Conservation (phyloP, 352 stramenopile genomes). For the Phytophthora hybrid region DNA sequence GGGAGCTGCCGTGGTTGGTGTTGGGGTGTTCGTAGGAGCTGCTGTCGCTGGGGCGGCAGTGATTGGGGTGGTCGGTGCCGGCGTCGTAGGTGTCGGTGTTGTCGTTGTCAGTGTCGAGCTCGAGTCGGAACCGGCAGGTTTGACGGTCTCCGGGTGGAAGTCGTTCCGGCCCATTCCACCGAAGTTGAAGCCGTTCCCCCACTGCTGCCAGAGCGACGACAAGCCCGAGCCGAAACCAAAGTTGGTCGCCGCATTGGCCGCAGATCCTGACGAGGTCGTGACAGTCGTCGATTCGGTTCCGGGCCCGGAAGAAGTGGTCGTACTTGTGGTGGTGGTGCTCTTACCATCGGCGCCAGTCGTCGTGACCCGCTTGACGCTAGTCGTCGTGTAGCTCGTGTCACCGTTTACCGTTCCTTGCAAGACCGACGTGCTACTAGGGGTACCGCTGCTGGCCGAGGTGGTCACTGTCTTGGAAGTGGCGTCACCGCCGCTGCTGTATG, state of each 20-base stretch:
- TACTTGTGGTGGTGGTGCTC: slow-evolving; percentile 30
- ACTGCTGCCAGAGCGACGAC: slow-evolving; percentile 37
- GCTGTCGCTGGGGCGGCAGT: slow-evolving; percentile 1
- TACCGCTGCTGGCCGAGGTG: slow-evolving; percentile 25
- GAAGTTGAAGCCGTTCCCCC: slow-evolving; percentile 39
- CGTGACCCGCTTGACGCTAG: slow-evolving; percentile 28
- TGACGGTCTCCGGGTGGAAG: slow-evolving; percentile 31
- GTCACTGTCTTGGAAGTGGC: slow-evolving; percentile 22
- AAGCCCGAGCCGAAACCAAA: slow-evolving; percentile 26
- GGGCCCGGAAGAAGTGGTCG: slow-evolving; percentile 31
- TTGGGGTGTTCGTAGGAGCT: slow-evolving; percentile 20
- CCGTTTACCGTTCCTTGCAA: slow-evolving; percentile 8
- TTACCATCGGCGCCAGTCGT: slow-evolving; percentile 34
- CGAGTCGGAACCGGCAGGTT: slow-evolving; percentile 29
- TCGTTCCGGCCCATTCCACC: slow-evolving; percentile 24
- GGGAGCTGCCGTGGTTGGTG: slow-evolving; percentile 19
- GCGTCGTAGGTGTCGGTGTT: slow-evolving; percentile 12
- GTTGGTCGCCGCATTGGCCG: slow-evolving; percentile 15
- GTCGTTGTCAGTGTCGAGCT: slow-evolving; percentile 12
- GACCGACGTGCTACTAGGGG: slow-evolving; percentile 15
- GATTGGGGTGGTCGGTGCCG: slow-evolving; percentile 14
- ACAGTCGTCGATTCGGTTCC: slow-evolving; percentile 33
- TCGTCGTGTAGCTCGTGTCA: slow-evolving; percentile 8
- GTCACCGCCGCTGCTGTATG: slow-evolving; percentile 28
- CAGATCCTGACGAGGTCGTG: slow-evolving; percentile 33